phyloP scores from a whole-genome alignment of 257 asterid genomes.

The Penstemon davidsonii region DNA sequence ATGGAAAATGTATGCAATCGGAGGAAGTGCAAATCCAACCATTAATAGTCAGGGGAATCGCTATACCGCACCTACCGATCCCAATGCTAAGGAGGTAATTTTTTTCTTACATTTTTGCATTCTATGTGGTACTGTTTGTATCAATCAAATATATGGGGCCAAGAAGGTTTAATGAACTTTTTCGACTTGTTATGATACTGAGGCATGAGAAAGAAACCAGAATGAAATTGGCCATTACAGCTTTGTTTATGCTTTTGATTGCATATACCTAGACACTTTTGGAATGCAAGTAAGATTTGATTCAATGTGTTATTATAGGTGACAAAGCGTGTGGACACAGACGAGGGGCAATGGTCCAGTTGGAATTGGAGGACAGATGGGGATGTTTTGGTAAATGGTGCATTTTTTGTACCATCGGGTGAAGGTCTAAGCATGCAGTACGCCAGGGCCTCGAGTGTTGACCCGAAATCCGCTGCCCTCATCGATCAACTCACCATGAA shows the following conservation, averaged over 20 bases:
- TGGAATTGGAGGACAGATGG: slow-evolving; percentile 95
- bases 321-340: slow-evolving; percentile 69
- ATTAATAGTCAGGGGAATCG: slow-evolving; percentile 74
- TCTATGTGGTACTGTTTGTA: background rate
- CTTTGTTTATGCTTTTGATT: background rate
- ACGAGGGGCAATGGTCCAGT: slow-evolving; percentile 60
- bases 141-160: background rate
- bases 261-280: background rate
- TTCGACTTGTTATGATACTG: background rate
- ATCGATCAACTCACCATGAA: slow-evolving; percentile 65
- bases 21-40: slow-evolving; percentile 73
- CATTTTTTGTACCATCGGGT: slow-evolving; percentile 83
- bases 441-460: slow-evolving; percentile 51
- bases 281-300: background rate
- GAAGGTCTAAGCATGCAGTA: slow-evolving; percentile 58
- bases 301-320: slow-evolving; percentile 41
- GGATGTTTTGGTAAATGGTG: slow-evolving; percentile 80
- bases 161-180: background rate
- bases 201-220: background rate
- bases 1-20: slow-evolving; percentile 74
- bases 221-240: background rate
- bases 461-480: slow-evolving; percentile 47
- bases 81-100: slow-evolving; percentile 63
- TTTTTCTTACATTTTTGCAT: background rate
- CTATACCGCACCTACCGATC: slow-evolving; percentile 60